A percentile compares a stretch with the other conserved stretches of the same genome.
phyloP scores from a whole-genome alignment of 129 eudicot genomes.

The Ambrosia artemisiifolia region DNA sequence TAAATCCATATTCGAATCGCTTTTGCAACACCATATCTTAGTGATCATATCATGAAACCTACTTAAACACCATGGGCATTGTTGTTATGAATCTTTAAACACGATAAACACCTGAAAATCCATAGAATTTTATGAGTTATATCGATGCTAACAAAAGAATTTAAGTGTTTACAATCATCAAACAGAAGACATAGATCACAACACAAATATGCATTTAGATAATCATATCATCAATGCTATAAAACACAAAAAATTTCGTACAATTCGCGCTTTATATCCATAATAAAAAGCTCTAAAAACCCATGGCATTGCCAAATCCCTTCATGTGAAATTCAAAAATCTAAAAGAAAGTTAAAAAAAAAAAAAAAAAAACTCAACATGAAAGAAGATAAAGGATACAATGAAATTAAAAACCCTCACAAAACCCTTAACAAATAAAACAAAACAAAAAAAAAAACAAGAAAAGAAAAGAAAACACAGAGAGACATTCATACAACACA shows the following conservation, averaged over 20 bases:
- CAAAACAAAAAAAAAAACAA: neutral
- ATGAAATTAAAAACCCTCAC: constrained; percentile 40
- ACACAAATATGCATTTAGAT: constrained; percentile 2
- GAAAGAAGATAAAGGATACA: neutral
- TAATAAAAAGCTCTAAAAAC: constrained; percentile 1
- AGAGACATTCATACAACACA: constrained; percentile 19
- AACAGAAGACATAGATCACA: constrained; percentile 13
- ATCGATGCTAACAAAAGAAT: constrained; percentile 14
- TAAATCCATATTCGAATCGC: constrained; percentile 79
- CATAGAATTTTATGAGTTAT: neutral
- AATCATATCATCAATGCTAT: neutral
- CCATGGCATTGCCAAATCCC: neutral
- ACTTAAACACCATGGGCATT: constrained; percentile 20
- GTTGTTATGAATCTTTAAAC: constrained; percentile 4
- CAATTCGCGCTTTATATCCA: neutral
- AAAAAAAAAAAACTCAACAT: neutral
- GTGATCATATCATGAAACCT: constrained; percentile 52
- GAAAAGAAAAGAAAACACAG: neutral
- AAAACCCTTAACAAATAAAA: constrained; percentile 33
- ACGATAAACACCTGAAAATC: constrained; percentile 14
- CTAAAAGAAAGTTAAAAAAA: neutral
- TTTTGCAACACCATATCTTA: constrained; percentile 78
- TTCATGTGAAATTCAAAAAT: constrained; percentile 3
- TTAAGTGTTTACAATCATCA: constrained; percentile 18
- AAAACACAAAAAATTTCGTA: neutral